Conservation (phyloP, 1,139 yeast species). For the Yamadazyma conglobata region DNA sequence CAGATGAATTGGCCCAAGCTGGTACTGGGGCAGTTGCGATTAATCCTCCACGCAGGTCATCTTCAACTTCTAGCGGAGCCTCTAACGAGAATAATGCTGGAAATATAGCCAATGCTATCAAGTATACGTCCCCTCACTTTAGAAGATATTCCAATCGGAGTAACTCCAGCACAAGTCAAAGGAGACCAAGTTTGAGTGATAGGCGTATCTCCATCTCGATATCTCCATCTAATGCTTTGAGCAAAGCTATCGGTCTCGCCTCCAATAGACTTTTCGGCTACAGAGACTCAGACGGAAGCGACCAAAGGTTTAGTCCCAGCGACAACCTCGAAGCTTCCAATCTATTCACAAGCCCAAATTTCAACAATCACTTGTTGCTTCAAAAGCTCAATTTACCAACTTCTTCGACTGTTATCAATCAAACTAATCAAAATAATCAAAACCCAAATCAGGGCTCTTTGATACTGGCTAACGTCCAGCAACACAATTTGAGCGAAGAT, state of each 20-base stretch:
- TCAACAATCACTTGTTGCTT: conserved; percentile 32
- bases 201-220: conserved; percentile 66
- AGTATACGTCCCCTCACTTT: conserved; percentile 14
- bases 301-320: background rate
- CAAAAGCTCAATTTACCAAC: conserved; percentile 26
- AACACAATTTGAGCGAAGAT: conserved; percentile 23
- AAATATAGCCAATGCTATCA: conserved; percentile 9
- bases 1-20: conserved; percentile 80
- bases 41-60: conserved; percentile 16
- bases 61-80: conserved; percentile 16
- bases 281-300: conserved; percentile 14
- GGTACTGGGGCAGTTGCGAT: conserved; percentile 57
- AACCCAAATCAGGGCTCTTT: background rate
- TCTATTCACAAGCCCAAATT: conserved; percentile 30
- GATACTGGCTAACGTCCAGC: no score
- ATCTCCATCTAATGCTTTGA: conserved; percentile 84
- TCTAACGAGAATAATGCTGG: conserved; percentile 5
- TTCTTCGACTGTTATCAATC: conserved; percentile 6
- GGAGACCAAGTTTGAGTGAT: conserved; percentile 52
- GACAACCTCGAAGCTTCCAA: conserved; percentile 17
- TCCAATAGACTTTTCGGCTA: conserved; percentile 80
- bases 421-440: conserved; percentile 4
- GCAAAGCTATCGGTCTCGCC: conserved; percentile 84
- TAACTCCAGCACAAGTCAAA: conserved; percentile 27
- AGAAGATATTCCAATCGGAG: conserved; percentile 34